Evolutionary conservation across 805 yeast genomes (phyloP).

Genomic region (Danielozyma ontarioensis): DNA sequence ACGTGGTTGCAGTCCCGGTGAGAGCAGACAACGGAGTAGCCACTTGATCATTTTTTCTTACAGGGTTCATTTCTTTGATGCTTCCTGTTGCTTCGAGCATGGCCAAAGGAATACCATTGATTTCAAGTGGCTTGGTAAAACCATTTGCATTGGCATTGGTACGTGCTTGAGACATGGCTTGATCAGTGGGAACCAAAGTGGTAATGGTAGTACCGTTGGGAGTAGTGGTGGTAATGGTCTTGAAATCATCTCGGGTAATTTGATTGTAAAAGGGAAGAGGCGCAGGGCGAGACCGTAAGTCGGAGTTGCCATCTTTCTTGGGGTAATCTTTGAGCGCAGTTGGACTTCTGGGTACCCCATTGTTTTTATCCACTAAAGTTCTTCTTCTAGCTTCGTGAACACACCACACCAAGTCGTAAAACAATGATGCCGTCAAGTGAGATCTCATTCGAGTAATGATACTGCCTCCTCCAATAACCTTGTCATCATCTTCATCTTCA

Average conservation of each 20-base stretch:
- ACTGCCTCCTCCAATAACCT: constrained; percentile 19
- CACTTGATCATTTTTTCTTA: neutral
- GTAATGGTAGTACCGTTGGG: constrained; percentile 92
- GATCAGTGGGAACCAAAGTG: constrained; percentile 80
- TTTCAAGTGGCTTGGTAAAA: constrained; percentile 48
- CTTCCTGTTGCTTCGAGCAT: constrained; percentile 82
- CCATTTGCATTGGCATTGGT: constrained; percentile 55
- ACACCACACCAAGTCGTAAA: constrained; percentile 90
- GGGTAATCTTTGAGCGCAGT: constrained; percentile 1
- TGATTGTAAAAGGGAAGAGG: constrained; percentile 91
- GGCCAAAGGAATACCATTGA: constrained; percentile 63
- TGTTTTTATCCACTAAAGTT: constrained; percentile 29
- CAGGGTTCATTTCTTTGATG: constrained; percentile 22
- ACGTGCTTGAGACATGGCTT: constrained; percentile 61
- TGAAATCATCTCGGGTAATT: constrained; percentile 83
- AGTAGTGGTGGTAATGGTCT: constrained; percentile 77
- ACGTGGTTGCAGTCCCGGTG: no score
- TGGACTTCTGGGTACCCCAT: constrained; percentile 10
- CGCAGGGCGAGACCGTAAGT: constrained; percentile 33
- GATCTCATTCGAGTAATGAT: constrained; percentile 87
- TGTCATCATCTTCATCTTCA: constrained; percentile 7
- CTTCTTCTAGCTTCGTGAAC: constrained; percentile 90
- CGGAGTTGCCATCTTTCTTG: constrained; percentile 2
- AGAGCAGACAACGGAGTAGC: neutral
- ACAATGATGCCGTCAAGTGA: constrained; percentile 84